Base-by-base conservation (phyloP, 495 filamentous ascomycete genomes). In the Penicillium bialowiezense region DNA sequence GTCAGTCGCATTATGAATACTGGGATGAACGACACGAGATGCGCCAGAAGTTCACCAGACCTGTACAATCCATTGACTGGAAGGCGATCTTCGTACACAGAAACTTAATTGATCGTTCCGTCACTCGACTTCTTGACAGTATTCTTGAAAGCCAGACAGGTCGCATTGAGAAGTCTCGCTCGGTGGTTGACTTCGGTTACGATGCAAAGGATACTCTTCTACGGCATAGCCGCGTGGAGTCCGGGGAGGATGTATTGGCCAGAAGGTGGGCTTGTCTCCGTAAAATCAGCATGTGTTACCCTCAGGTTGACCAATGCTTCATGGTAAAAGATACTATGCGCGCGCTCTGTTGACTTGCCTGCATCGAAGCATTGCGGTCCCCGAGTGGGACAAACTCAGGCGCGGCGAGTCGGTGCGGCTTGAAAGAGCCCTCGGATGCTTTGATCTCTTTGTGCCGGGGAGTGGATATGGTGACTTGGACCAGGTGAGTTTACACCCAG, bases 161-260 rank as follows among this genome's bases (percentile, higher is more conserved):
- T 37, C 85, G 90, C 17, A 80, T 91, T 34, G 72, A 77, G 39
- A 84, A 85, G 59, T 82, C 86, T 42, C 76, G 86, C 48, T 63
- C 75, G 29, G 86, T 98, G 42, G 81, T 84, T 45, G 66, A 74
- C 34, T 70, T 82, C 54, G 93, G 91, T 1, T 92, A 88, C 50
- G 90, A 97, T 76, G 89, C 82, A 17, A 96, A 96, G 62, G 93
- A 96, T 62, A 83, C 81, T 18, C 75, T 98, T 31, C 54, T 92
- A 34, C 73, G 77, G 48, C 82, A 95, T 56, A 78, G 77, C 40
- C 67, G 70, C 8, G 70, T 77, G 26, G 71, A 75, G 24, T 75
- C 84, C n/a, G 72, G 79, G 10, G 82, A 87, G 17, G 91, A 98
- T 72, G 76, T 85, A 42, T 68, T 98, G 54, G 89, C 93, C 13